Evolutionary conservation across 495 filamentous ascomycete species (phyloP).

Genomic region (Annulohypoxylon nitens): DNA sequence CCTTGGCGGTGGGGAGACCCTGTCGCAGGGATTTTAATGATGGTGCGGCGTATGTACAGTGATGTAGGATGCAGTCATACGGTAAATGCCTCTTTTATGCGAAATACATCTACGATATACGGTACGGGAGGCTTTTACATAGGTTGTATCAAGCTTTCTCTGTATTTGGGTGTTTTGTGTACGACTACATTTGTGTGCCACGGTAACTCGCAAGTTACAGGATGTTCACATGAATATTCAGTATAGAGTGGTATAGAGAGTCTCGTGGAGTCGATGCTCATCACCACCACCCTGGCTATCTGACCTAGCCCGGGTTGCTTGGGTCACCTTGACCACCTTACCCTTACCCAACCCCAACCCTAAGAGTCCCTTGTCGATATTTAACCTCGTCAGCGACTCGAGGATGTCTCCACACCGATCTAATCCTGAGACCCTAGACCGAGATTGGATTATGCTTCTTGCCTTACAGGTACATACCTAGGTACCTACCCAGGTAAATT

Average conservation of each 20-base stretch:
- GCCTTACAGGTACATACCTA: too few relatives aligned
- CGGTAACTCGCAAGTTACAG: constrained; percentile 31
- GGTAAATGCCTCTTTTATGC: constrained; percentile 24
- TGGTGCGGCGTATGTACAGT: constrained; percentile 39
- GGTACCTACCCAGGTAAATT: too few relatives aligned
- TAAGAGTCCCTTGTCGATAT: constrained; percentile 3
- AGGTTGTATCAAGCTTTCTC: constrained; percentile 30
- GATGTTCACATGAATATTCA: neutral
- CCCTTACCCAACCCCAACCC: too few relatives aligned
- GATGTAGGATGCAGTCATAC: constrained; percentile 32
- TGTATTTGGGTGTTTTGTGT: constrained; percentile 12
- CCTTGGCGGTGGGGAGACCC: constrained; percentile 41
- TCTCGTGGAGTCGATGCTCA: constrained; percentile 11
- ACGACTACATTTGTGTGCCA: constrained; percentile 30
- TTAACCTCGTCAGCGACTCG: neutral
- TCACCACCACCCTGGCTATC: neutral
- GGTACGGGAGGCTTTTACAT: neutral
- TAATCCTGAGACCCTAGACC: constrained; percentile 2
- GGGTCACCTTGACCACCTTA: too few relatives aligned
- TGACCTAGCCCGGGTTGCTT: too few relatives aligned
- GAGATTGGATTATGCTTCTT: neutral
- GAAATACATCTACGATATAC: neutral
- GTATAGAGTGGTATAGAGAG: neutral
- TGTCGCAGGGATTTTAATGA: constrained; percentile 32
- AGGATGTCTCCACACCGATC: constrained; percentile 3